A percentile compares a stretch with the other conserved stretches of the same genome.
Evolutionary conservation across 768 basidiomycete genomes (phyloP).

Genomic region (Boletus reticulatus): DNA sequence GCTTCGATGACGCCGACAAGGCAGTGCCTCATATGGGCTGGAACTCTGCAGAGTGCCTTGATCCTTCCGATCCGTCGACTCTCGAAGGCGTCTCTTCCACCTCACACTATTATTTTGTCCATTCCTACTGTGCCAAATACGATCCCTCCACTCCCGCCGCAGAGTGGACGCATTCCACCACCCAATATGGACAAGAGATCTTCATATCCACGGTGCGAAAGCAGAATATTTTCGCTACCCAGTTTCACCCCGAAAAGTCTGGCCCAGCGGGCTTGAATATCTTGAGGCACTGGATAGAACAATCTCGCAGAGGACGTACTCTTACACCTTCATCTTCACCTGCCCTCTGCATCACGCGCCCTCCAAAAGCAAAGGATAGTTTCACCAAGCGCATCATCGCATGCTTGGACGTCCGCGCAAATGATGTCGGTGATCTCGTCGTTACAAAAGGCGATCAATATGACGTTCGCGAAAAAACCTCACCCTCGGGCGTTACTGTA

Average conservation of each 20-base stretch:
- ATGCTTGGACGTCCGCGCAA: conserved; percentile 96
- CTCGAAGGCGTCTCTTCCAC: conserved; percentile 47
- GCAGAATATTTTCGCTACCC: conserved; percentile 85
- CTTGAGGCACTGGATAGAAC: conserved; percentile 75
- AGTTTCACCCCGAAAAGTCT: conserved; percentile 99
- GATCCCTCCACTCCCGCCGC: conserved; percentile 57
- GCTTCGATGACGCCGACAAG: conserved; percentile 72
- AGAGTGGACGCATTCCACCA: conserved; percentile 80
- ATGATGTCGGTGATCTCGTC: conserved; percentile 94
- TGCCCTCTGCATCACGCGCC: conserved; percentile 29
- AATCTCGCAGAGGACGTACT: conserved; percentile 43
- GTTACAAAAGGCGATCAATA: conserved; percentile 99
- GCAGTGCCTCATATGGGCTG: conserved; percentile 98
- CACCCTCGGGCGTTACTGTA: conserved; percentile 23
- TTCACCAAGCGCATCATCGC: conserved; percentile 95
- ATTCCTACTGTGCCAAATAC: conserved; percentile 88
- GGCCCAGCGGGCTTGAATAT: conserved; percentile 82
- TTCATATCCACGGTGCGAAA: conserved; percentile 85
- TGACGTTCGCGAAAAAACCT: conserved; percentile 84
- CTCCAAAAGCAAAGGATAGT: conserved; percentile 50
- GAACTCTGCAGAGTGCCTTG: conserved; percentile 72
- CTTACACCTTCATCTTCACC: conserved; percentile 23
- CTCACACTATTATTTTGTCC: conserved; percentile 95
- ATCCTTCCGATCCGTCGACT: conserved; percentile 37
- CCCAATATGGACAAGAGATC: conserved; percentile 91